Base-by-base conservation (phyloP, 208 protist species). In the Chromosphaera perkinsii region DNA sequence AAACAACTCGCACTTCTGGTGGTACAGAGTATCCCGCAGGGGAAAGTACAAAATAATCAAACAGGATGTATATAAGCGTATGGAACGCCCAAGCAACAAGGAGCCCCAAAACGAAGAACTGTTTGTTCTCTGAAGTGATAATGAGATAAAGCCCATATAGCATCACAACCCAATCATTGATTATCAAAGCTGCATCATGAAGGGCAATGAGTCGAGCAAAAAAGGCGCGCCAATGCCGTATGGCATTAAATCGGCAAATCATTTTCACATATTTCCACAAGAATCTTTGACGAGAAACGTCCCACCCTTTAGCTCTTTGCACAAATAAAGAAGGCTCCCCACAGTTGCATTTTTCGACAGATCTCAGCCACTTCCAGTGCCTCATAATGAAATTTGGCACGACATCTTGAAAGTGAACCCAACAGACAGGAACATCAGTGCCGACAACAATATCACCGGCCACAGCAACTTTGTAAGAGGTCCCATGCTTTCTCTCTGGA, bases 301-400 rank as follows among this genome's bases (percentile, higher is more conserved):
- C 61, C 61, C 61, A 67, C 9, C 61, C 61, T 17, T 67, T 54
- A 1, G 45, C 61, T 33, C 61, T 27, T 52, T 67, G 61, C 20
- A 36, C 33, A 14, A 45, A 66, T 12, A 66, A 35, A 43, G 39
- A 51, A 14, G 59, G 59, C 42, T 66, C 59, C 4, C 39, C 40
- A 45, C 40, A 45, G 17, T 9, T n/a, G 40, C 40, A 45, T n/a
- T 9, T 17, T n/a, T 45, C 40, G 17, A 17, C 12, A n/a, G 9
- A 26, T 36, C 2, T 42, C n/a, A n/a, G n/a, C n/a, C n/a, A n/a
- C n/a, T n/a, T n/a, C n/a, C n/a, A n/a, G n/a, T n/a, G n/a, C n/a
- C n/a, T n/a, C n/a, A n/a, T n/a, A n/a, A n/a, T n/a, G n/a, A n/a
- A n/a, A n/a, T n/a, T n/a, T n/a, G 56, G 56, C 2, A 61, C 22